These are phyloP conservation scores for Begonia peltatifolia DNA, from an alignment of 306 rosid genomes.

Conservation along the genomic window DNA sequence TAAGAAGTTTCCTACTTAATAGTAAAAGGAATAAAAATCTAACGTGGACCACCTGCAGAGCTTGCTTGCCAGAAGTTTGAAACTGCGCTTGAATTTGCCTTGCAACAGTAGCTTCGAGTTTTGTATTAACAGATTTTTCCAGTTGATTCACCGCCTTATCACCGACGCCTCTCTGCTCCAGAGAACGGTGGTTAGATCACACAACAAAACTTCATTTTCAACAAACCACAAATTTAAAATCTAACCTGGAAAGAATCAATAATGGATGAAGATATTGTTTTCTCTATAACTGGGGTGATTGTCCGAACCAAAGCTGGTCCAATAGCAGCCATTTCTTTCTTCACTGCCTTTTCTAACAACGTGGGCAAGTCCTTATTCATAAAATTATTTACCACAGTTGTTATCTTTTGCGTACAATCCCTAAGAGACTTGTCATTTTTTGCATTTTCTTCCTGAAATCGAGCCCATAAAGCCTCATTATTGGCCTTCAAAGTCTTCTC, in stretches of 20 bases:
- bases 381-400: slow-evolving; percentile 39
- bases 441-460: slow-evolving; percentile 76
- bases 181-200: slow-evolving; percentile 23
- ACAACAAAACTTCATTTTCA: slow-evolving; percentile 2
- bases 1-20: too few species aligned
- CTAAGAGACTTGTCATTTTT: slow-evolving; percentile 65
- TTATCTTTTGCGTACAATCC: slow-evolving; percentile 52
- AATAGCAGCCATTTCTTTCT: slow-evolving; percentile 79
- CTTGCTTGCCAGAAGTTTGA: slow-evolving; percentile 94
- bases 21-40: too few species aligned
- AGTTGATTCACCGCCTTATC: slow-evolving; percentile 93
- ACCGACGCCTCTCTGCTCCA: slow-evolving; percentile 85
- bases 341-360: slow-evolving; percentile 66
- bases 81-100: slow-evolving; percentile 97
- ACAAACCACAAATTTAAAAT: slow-evolving; percentile 6
- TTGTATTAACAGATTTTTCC: slow-evolving; percentile 73
- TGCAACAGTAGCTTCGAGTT: slow-evolving; percentile 87
- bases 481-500: slow-evolving; percentile 71
- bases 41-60: slow-evolving; percentile 54
- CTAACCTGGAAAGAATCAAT: slow-evolving; percentile 91
- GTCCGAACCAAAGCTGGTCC: slow-evolving; percentile 70
- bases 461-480: slow-evolving; percentile 79
- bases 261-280: slow-evolving; percentile 60
- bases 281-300: slow-evolving; percentile 68
- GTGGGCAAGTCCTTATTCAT: slow-evolving; percentile 62